A percentile compares a stretch with the other conserved stretches of the same genome.
Evolutionary conservation across 2,329 filamentous ascomycete genomes (phyloP).

Genomic region (Sporothrix variecibatus): DNA sequence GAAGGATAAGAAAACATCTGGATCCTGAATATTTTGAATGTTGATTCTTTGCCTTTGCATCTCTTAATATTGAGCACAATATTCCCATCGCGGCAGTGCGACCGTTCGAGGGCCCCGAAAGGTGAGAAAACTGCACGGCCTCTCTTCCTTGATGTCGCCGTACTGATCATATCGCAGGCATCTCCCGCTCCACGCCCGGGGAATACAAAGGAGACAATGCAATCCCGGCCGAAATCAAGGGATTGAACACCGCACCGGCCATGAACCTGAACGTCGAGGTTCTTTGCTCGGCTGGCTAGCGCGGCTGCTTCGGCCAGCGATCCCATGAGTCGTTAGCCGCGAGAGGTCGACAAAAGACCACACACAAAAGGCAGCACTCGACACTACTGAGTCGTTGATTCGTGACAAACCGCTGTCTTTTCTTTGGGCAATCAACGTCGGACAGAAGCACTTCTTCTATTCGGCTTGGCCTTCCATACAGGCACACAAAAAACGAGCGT

Average conservation of each 20-base stretch:
- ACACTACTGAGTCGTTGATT: not conserved
- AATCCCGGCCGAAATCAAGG: not conserved
- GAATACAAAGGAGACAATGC: not conserved
- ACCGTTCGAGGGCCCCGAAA: too few relatives aligned
- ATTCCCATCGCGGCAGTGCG: not conserved
- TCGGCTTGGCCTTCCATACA: not conserved
- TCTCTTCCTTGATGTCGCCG: not conserved
- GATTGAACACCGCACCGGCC: not conserved
- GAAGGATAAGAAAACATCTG: not conserved
- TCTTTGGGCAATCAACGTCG: not conserved
- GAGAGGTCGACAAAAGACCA: not conserved
- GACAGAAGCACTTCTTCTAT: not conserved
- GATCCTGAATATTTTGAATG: not conserved
- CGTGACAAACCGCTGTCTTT: not conserved
- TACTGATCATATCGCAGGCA: not conserved
- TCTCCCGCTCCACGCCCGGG: not conserved
- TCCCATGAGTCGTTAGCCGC: not conserved
- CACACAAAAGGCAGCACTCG: not conserved
- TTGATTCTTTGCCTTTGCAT: not conserved
- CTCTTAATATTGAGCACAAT: not conserved
- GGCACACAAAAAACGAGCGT: not conserved
- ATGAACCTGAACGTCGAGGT: not conserved
- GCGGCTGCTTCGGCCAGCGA: not conserved
- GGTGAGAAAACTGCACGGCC: not conserved
- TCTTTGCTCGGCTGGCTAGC: not conserved